These are phyloP conservation scores for Scorias spongiosa DNA, from an alignment of 2,329 filamentous ascomycete genomes.

Conservation along the genomic window DNA sequence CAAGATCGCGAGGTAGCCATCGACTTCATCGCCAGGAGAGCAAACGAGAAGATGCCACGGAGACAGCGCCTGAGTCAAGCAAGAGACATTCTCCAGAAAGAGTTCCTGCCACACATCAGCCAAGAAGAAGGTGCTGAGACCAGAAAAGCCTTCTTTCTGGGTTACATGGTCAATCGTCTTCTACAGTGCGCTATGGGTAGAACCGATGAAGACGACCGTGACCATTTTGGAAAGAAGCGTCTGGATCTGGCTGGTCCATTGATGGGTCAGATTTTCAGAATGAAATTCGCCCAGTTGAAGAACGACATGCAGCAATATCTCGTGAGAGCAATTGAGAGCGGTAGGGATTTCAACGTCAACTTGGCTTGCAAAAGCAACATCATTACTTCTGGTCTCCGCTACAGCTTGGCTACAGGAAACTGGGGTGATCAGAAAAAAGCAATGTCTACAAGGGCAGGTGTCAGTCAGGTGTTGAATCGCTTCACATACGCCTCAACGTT, in stretches of 20 bases:
- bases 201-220: slow-evolving; percentile 87
- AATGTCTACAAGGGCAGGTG: slow-evolving; percentile 83
- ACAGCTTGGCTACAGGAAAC: slow-evolving; percentile 92
- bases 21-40: slow-evolving; percentile 90
- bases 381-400: slow-evolving; percentile 85
- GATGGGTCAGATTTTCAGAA: slow-evolving; percentile 89
- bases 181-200: slow-evolving; percentile 86
- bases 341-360: slow-evolving; percentile 76
- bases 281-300: slow-evolving; percentile 78
- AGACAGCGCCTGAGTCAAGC: slow-evolving; percentile 87
- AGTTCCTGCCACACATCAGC: slow-evolving; percentile 90
- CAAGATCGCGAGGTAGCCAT: slow-evolving; percentile 89
- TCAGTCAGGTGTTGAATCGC: slow-evolving; percentile 93
- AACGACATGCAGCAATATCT: slow-evolving; percentile 84
- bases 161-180: slow-evolving; percentile 96
- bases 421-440: slow-evolving; percentile 99
- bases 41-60: slow-evolving; percentile 57
- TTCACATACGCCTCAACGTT: slow-evolving; percentile 95
- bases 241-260: slow-evolving; percentile 88
- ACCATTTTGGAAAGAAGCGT: slow-evolving; percentile 98
- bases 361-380: slow-evolving; percentile 84
- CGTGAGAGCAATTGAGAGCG: slow-evolving; percentile 79
- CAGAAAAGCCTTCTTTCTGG: slow-evolving; percentile 91
- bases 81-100: slow-evolving; percentile 89
- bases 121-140: slow-evolving; percentile 91